Evolutionary conservation across 768 basidiomycete genomes (phyloP), one percentile per base, ranked within the genome.

Genomic region (Russula virescens): DNA sequence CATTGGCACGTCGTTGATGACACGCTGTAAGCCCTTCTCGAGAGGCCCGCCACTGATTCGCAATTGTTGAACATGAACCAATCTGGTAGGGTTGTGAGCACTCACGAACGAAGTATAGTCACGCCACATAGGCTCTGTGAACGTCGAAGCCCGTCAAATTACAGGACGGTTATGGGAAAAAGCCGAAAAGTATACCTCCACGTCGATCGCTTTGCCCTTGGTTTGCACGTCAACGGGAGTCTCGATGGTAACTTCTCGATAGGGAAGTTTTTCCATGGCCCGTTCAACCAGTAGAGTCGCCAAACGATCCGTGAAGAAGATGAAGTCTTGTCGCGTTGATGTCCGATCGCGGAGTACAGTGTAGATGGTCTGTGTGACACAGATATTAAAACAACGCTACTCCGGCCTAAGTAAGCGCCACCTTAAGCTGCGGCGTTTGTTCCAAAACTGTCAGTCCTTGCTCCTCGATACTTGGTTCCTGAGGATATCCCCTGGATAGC

Each of bases 281-380:
- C 85, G 81, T 73, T 98, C 96, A 5, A 91, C 84, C 25, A 98
- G 75, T 21, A 92, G 74, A 0, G 91, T 94, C 0, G 95, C 84
- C 2, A 98, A 76, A 19, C 96, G 82, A 71, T 97, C 94, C 0
- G 84, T 84, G 70, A 93, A 94, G 78, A 97, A 96, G 43, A 98
- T 86, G 69, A 98, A 98, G 70, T 98, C 94, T 68, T 90, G 89
- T 19, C 86, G 79, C 14, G 76, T 75, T 0, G 90, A 87, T n/a
- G 75, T 80, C 59, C 75, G 77, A 68, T 93, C 87, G 9, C 96
- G 82, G 23, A 99, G 70, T 26, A 90, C 86, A 0, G 96, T 98
- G 71, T 88, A 88, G 7, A 98, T 94, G 0, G 94, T 94, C 92
- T 96, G 65, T 8, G 48, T 14, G 6, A 53, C 9, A 28, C 51